Conservation (phyloP, 768 basidiomycete species). For the Cystobasidium ongulense region DNA sequence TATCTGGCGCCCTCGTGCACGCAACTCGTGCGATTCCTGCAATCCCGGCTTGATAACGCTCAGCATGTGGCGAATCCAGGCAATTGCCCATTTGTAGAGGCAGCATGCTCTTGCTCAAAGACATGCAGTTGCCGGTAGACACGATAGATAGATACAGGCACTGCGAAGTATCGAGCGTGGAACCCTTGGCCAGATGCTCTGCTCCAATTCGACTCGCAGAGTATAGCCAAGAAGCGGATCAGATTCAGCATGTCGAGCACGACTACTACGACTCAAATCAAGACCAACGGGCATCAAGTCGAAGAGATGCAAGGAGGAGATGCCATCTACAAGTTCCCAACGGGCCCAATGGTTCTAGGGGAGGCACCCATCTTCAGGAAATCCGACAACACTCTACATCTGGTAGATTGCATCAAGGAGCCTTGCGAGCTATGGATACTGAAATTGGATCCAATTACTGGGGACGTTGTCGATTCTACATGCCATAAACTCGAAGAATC, state of each 20-base stretch:
- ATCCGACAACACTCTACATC: conserved; percentile 7
- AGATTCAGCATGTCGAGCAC: background rate
- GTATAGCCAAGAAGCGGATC: background rate
- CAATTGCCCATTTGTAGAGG: no score
- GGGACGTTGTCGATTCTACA: background rate
- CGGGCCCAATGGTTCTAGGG: conserved; percentile 10
- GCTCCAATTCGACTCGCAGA: no score
- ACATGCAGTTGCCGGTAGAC: no score
- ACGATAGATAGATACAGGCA: no score
- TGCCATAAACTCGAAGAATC: conserved; percentile 2
- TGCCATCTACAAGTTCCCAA: background rate
- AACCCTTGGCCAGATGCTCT: no score
- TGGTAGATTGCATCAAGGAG: conserved; percentile 15
- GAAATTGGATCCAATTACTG: conserved; percentile 4
- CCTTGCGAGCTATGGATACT: background rate
- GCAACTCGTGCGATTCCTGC: no score
- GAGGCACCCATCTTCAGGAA: conserved; percentile 1
- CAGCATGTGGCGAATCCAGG: no score
- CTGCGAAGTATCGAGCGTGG: no score
- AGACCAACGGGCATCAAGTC: background rate
- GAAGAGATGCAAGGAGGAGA: background rate
- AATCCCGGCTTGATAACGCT: no score
- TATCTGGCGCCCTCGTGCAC: no score
- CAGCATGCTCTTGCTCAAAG: no score
- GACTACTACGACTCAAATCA: background rate